phyloP scores from a whole-genome alignment of 345 rosid species.

The Pistacia vera region DNA sequence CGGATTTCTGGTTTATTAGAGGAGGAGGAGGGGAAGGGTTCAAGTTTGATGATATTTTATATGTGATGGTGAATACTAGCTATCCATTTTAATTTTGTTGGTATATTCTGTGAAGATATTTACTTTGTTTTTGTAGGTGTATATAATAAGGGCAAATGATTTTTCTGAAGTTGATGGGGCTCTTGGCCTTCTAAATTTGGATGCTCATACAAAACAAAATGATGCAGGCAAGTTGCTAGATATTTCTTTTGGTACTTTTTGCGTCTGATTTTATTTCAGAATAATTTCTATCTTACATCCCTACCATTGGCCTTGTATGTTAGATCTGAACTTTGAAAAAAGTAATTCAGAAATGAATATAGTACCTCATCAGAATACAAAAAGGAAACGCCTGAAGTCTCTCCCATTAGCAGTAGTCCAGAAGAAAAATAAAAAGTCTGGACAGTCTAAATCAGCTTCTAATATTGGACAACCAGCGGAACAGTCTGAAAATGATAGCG shows the following conservation, averaged over 20 bases:
- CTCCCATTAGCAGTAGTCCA: conserved; percentile 46
- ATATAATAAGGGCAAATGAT: conserved; percentile 60
- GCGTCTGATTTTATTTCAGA: conserved; percentile 12
- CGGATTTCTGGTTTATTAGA: background rate
- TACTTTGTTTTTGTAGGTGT: conserved; percentile 43
- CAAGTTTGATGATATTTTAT: background rate
- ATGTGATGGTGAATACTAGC: conserved; percentile 5
- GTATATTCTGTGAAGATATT: conserved; percentile 8
- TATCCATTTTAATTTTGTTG: background rate
- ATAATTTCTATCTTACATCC: background rate
- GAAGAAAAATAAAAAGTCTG: conserved; percentile 41
- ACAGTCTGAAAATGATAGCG: conserved; percentile 65
- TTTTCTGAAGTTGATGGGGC: conserved; percentile 70
- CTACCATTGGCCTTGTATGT: conserved; percentile 16
- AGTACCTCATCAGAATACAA: conserved; percentile 23
- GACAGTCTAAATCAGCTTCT: conserved; percentile 28
- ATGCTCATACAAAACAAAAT: conserved; percentile 49
- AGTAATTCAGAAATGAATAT: conserved; percentile 28
- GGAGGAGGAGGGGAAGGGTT: background rate
- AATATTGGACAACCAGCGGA: conserved; percentile 33
- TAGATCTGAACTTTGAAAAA: conserved; percentile 11
- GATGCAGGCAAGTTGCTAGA: conserved; percentile 49
- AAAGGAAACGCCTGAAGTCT: conserved; percentile 51
- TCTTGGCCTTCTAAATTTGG: conserved; percentile 69
- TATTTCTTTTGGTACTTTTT: conserved; percentile 8